phyloP scores from a whole-genome alignment of 2,329 filamentous ascomycete species.

The Epicoccum nigrum region DNA sequence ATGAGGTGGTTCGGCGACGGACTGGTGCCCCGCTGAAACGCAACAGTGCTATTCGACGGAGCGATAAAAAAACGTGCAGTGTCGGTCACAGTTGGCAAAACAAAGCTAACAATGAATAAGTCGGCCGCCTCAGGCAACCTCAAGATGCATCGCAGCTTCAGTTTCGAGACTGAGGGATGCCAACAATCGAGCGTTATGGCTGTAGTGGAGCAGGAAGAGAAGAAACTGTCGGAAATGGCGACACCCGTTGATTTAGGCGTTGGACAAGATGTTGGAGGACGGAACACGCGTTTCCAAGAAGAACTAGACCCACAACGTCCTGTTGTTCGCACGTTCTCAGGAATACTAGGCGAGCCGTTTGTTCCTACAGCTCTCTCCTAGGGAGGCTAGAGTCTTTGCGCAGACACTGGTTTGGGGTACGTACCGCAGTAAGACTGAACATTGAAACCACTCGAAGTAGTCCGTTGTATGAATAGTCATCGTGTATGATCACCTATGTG shows the following conservation, averaged over 20 bases:
- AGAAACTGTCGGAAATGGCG: background rate
- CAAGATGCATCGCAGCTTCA: slow-evolving; percentile 1
- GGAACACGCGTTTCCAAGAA: background rate
- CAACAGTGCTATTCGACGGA: slow-evolving; percentile 3
- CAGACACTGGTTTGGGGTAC: background rate
- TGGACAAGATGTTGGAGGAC: background rate
- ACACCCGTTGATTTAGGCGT: background rate
- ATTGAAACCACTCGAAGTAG: too few species aligned
- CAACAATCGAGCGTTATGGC: background rate
- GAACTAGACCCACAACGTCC: background rate
- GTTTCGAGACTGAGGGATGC: background rate
- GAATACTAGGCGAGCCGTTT: slow-evolving; percentile 5
- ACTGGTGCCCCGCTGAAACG: background rate
- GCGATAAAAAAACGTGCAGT: background rate
- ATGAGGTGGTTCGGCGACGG: background rate
- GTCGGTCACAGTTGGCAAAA: background rate
- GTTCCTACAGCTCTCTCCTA: slow-evolving; percentile 1
- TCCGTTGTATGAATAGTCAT: too few species aligned
- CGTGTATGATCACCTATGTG: too few species aligned
- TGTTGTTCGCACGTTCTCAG: slow-evolving; percentile 2
- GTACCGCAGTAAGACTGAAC: background rate
- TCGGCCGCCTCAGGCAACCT: background rate
- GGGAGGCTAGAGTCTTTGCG: background rate
- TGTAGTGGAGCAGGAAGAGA: background rate
- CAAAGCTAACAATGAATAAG: background rate